Conservation (phyloP, 2,329 filamentous ascomycete species). For the Neoscytalidium dimidiatum region DNA sequence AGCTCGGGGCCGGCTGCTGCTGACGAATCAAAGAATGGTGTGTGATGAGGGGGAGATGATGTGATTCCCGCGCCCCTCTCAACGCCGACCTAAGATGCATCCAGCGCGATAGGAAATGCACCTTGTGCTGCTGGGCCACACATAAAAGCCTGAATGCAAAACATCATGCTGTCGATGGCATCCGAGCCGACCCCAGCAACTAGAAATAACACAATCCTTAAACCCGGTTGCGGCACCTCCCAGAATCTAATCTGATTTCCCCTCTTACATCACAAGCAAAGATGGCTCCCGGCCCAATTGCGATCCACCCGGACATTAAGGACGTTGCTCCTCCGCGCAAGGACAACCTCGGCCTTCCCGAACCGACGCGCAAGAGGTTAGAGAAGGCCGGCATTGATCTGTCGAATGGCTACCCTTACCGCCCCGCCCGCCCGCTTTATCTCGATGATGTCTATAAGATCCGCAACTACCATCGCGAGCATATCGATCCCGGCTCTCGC, state of each 20-base stretch:
- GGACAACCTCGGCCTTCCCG: conserved; percentile 64
- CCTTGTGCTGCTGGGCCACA: neutral
- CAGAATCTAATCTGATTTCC: neutral
- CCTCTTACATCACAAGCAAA: conserved; percentile 19
- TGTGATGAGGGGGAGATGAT: conserved; percentile 18
- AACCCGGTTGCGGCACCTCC: neutral
- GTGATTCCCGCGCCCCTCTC: conserved; percentile 14
- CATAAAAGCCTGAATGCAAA: conserved; percentile 5
- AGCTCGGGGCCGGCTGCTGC: neutral
- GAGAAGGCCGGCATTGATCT: conserved; percentile 71
- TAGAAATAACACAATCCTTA: neutral
- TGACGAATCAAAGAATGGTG: conserved; percentile 16
- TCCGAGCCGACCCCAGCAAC: neutral
- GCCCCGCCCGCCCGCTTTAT: conserved; percentile 66
- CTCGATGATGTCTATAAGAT: conserved; percentile 71
- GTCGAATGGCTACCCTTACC: conserved; percentile 70
- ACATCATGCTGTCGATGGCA: neutral
- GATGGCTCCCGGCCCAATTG: conserved; percentile 63
- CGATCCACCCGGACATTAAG: conserved; percentile 54
- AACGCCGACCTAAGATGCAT: neutral
- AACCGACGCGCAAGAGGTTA: conserved; percentile 57
- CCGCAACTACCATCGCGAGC: conserved; percentile 56
- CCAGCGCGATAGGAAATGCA: neutral
- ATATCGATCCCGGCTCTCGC: conserved; percentile 63
- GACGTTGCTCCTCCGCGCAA: conserved; percentile 65